phyloP scores from a whole-genome alignment of 1,284 basidiomycete species.

The Vanrija humicola region DNA sequence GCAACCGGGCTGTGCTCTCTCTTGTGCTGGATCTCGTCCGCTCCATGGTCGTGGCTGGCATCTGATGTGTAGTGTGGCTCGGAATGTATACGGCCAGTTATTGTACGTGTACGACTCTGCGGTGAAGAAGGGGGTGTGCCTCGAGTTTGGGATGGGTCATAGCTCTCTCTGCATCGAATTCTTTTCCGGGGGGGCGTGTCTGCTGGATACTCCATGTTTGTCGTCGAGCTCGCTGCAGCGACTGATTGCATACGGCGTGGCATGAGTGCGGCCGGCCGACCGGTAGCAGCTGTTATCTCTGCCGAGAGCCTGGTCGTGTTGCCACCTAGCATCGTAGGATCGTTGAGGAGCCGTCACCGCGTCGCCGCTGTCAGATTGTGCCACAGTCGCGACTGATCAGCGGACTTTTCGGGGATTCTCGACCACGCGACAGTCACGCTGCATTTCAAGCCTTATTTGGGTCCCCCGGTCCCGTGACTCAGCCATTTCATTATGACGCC shows the following conservation, averaged over 20 bases:
- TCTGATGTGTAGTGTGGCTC: not conserved
- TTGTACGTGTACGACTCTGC: conserved; percentile 23
- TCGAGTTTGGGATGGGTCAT: conserved; percentile 14
- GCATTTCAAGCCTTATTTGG: too few relatives aligned
- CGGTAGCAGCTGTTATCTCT: not conserved
- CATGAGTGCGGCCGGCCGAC: not conserved
- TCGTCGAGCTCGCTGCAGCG: not conserved
- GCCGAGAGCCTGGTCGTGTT: not conserved
- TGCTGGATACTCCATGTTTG: not conserved
- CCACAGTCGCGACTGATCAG: too few relatives aligned
- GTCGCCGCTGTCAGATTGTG: too few relatives aligned
- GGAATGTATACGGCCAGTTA: conserved; percentile 8
- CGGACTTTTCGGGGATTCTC: too few relatives aligned
- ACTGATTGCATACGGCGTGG: not conserved
- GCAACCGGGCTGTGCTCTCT: conserved; percentile 6
- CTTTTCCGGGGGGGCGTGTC: conserved; percentile 1
- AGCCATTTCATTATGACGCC: too few relatives aligned
- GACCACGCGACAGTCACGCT: too few relatives aligned
- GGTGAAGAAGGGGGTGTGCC: conserved; percentile 15
- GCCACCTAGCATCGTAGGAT: not conserved
- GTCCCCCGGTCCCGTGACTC: too few relatives aligned
- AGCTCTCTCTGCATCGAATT: conserved; percentile 26
- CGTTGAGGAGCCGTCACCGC: too few relatives aligned
- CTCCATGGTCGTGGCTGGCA: not conserved
- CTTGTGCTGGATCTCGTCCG: not conserved